Percentiles rank a stretch among this genome's conserved stretches.
Evolutionary conservation across 495 filamentous ascomycete genomes (phyloP).

Genomic region (Friedmanniomyces endolithicus): DNA sequence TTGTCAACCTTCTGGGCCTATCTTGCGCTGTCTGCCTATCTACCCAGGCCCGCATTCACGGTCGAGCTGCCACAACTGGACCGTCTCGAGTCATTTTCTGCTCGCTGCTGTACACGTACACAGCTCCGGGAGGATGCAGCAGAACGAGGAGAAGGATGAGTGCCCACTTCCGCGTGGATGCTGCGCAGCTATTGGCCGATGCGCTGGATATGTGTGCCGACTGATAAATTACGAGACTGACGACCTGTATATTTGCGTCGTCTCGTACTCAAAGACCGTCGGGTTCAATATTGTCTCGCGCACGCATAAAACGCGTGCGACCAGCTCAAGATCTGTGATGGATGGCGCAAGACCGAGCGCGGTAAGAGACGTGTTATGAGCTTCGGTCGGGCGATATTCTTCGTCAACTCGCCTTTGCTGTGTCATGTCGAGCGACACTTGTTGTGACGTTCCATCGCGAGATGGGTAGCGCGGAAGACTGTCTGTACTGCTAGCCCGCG

Average conservation of each 20-base stretch:
- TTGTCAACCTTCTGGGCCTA: neutral
- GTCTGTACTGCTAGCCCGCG: too few species aligned
- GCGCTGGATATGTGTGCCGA: conserved; percentile 6
- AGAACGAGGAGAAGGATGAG: too few species aligned
- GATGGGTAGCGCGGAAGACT: too few species aligned
- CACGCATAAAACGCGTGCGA: neutral
- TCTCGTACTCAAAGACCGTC: conserved; percentile 22
- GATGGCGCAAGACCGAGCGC: conserved; percentile 18
- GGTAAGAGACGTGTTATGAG: conserved; percentile 9
- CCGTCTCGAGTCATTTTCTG: too few species aligned
- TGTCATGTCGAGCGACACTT: too few species aligned
- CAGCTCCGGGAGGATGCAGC: too few species aligned
- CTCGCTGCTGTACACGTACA: too few species aligned
- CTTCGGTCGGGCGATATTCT: neutral
- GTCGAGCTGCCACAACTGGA: neutral
- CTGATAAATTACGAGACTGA: conserved; percentile 17
- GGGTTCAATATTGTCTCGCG: conserved; percentile 10
- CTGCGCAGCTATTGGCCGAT: neutral
- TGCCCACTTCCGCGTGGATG: neutral
- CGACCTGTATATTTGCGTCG: neutral
- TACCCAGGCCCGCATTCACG: neutral
- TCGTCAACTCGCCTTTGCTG: too few species aligned
- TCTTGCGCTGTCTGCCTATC: neutral
- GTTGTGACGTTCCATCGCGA: too few species aligned
- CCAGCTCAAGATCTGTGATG: conserved; percentile 21